phyloP scores from a whole-genome alignment of 345 rosid species.

The Sonneratia caseolaris region DNA sequence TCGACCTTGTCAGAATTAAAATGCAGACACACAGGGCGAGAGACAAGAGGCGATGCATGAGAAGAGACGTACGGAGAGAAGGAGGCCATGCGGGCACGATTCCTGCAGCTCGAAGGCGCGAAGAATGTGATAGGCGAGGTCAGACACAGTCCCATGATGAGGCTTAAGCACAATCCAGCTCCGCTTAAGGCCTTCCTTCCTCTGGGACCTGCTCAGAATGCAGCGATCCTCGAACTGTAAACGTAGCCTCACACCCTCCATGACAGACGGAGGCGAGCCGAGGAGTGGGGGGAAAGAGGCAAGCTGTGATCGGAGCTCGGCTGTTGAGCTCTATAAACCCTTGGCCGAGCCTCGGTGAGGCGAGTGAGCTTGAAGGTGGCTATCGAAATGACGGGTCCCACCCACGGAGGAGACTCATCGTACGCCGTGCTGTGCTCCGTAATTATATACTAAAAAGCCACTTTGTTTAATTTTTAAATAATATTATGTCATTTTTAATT shows the following conservation, averaged over 20 bases:
- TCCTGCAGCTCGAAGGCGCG: conserved; percentile 40
- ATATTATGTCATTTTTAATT: no score
- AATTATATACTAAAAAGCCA: no score
- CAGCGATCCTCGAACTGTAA: conserved; percentile 37
- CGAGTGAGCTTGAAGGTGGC: no score
- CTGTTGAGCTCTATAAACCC: no score
- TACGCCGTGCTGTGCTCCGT: no score
- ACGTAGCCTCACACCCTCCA: conserved; percentile 44
- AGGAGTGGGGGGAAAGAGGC: no score
- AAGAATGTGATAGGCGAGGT: conserved; percentile 50
- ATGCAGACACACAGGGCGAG: background rate
- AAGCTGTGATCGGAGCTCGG: no score
- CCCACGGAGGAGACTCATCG: no score
- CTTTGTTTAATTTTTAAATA: no score
- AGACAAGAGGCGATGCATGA: background rate
- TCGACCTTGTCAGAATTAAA: background rate
- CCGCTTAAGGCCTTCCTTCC: conserved; percentile 45
- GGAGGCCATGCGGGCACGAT: conserved; percentile 62
- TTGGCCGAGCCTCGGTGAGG: no score
- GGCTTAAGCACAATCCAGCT: conserved; percentile 82
- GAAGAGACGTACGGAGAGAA: conserved; percentile 43
- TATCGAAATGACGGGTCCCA: no score
- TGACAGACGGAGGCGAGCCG: no score
- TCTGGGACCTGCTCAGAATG: conserved; percentile 46
- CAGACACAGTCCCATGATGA: conserved; percentile 53